Base-by-base conservation (phyloP, 495 filamentous ascomycete genomes). In the Podospora pseudoanserina region DNA sequence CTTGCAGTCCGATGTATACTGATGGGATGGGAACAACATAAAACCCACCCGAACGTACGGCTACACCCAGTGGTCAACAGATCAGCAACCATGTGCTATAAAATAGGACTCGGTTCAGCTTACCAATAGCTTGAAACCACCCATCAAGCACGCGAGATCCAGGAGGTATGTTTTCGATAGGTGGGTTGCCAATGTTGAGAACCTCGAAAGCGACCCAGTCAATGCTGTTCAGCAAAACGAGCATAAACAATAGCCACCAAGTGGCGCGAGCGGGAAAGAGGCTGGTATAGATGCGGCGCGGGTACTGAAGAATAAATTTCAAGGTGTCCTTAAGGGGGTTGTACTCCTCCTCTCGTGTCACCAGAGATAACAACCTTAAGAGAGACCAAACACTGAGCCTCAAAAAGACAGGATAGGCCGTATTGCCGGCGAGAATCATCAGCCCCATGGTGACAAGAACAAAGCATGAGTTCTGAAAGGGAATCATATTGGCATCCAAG, bases 381-480 rank as follows among this genome's bases (percentile, higher is more conserved):
- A 90, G 83, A 16, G 78, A 79, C 91, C 90, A 94, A 5, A 95
- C 74, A 19, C 89, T 89, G n/a, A 94, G 81, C 4, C 92, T 83
- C 28, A 96, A 78, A 74, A 95, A 93, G 67, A 93, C 83, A 0
- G 92, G 92, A 70, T 91, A 86, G 7, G 83, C 74, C 76, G 93
- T 96, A 67, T 96, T 97, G 20, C 93, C 93, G 7, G 91, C 91
- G 15, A 97, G 83, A 66, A 95, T 95, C 69, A 96, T 76, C 18
- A 91, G 75, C 44, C 85, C 85, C 87, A 94, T 90, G 16, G 89
- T 90, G 20, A 96, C 77, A 13, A 97, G 82, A 7, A 92, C 85
- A 73, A 92, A 96, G 75, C 85, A 78, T 5, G 84, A 82, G 1
- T 78, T 80, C 73, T 90, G 85, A 72, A 90, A 92, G 1, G 88